Conservation (phyloP, 1,139 yeast species). For the Zhuliangozyma blackwelliae region DNA sequence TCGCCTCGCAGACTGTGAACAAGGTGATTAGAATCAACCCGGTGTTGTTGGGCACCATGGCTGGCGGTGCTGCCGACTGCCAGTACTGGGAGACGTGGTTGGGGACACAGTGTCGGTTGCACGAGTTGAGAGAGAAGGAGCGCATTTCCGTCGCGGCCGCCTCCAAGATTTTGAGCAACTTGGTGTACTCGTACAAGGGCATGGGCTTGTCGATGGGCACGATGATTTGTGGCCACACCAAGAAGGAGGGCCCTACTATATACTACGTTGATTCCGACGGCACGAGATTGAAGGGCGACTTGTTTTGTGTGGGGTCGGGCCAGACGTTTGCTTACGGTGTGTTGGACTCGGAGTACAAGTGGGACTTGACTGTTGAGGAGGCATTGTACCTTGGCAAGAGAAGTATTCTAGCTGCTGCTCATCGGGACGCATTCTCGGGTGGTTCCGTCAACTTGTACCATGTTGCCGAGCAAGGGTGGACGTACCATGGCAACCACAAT, state of each 20-base stretch:
- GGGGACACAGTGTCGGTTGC: conserved; percentile 93
- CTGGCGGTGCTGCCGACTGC: conserved; percentile 99
- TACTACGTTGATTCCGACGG: conserved; percentile 98
- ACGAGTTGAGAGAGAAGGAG: conserved; percentile 90
- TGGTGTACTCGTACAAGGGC: conserved; percentile 92
- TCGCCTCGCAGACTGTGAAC: conserved; percentile 96
- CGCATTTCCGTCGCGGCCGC: conserved; percentile 97
- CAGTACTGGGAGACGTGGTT: conserved; percentile 99
- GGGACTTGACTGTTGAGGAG: conserved; percentile 90
- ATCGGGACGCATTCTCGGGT: conserved; percentile 98
- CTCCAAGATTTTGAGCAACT: conserved; percentile 83
- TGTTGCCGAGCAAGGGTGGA: conserved; percentile 92
- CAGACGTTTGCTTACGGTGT: conserved; percentile 99
- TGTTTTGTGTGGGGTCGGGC: conserved; percentile 98
- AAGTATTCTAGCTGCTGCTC: conserved; percentile 95
- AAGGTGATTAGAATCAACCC: conserved; percentile 97
- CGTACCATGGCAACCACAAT: conserved; percentile 90
- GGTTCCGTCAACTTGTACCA: conserved; percentile 93
- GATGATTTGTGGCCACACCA: conserved; percentile 96
- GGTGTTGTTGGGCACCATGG: conserved; percentile 93
- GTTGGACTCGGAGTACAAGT: conserved; percentile 80
- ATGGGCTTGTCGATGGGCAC: conserved; percentile 99
- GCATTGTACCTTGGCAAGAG: conserved; percentile 94
- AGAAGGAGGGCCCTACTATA: conserved; percentile 91
- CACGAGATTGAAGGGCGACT: conserved; percentile 87